These are phyloP conservation scores for Ustilago sp. DNA, from an alignment of 1,284 basidiomycete species.

Conservation along the genomic window DNA sequence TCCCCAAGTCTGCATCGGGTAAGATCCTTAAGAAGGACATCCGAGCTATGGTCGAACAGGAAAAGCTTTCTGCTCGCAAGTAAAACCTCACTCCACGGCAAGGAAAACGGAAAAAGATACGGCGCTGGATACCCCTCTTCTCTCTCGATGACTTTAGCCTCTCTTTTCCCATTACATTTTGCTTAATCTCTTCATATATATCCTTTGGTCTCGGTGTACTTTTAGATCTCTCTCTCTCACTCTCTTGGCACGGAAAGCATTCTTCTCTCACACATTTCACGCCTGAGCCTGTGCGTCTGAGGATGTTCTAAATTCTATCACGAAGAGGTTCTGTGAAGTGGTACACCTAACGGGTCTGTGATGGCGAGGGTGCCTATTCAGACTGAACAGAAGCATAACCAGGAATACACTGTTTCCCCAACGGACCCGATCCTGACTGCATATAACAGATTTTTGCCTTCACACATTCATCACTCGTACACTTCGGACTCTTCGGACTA, in stretches of 20 bases:
- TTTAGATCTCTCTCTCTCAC: conserved; percentile 8
- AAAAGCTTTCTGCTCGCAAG: conserved; percentile 33
- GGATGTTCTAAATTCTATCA: background rate
- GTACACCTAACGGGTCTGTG: background rate
- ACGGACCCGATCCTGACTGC: conserved; percentile 76
- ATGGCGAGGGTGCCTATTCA: no score
- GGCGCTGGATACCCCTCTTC: conserved; percentile 14
- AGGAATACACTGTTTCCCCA: conserved; percentile 74
- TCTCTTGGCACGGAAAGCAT: background rate
- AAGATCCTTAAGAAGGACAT: conserved; percentile 67
- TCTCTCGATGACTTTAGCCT: background rate
- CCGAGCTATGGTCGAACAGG: conserved; percentile 41
- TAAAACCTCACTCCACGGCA: background rate
- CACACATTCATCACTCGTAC: conserved; percentile 75
- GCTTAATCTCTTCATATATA: conserved; percentile 8
- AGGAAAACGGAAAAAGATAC: background rate
- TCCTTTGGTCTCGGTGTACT: conserved; percentile 11
- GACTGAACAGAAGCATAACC: conserved; percentile 79
- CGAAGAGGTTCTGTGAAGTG: background rate
- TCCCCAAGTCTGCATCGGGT: conserved; percentile 63
- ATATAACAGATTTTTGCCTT: conserved; percentile 83
- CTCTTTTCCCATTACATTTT: background rate
- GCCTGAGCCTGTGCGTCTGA: background rate
- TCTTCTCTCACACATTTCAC: background rate
- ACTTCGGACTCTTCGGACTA: conserved; percentile 74